Evolutionary conservation across 805 yeast genomes (phyloP).

Genomic region (Tetrapisispora nanseiensis): DNA sequence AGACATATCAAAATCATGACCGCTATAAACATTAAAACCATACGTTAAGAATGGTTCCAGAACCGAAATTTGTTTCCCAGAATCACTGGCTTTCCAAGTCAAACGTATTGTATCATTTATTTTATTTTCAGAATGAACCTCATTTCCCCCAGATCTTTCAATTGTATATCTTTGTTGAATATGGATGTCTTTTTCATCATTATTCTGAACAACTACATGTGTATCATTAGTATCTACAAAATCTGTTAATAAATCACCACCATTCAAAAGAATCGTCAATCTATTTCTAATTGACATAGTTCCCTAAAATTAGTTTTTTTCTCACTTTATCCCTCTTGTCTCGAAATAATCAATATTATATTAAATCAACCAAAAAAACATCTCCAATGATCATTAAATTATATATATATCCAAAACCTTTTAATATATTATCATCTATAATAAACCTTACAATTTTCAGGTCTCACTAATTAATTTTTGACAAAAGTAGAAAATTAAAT

Average conservation of each 20-base stretch:
- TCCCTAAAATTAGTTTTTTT: background rate
- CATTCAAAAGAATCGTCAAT: constrained; percentile 14
- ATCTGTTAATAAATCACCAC: constrained; percentile 10
- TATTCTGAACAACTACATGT: constrained; percentile 12
- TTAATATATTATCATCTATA: too few relatives aligned
- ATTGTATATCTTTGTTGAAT: constrained; percentile 12
- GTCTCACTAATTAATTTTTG: too few relatives aligned
- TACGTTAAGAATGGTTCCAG: constrained; percentile 5
- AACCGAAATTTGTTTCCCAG: background rate
- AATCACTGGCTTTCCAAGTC: constrained; percentile 9
- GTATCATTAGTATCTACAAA: constrained; percentile 9
- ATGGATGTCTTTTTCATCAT: constrained; percentile 6
- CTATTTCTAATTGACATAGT: constrained; percentile 3
- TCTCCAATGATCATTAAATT: too few relatives aligned
- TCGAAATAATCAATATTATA: too few relatives aligned
- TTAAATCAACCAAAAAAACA: background rate
- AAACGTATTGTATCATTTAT: constrained; percentile 3
- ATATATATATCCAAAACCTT: too few relatives aligned
- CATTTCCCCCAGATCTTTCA: background rate
- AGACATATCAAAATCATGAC: background rate
- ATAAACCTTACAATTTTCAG: too few relatives aligned
- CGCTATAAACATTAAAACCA: constrained; percentile 5
- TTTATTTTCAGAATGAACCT: background rate
- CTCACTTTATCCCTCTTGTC: background rate
- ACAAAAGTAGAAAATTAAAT: too few relatives aligned